phyloP scores from a whole-genome alignment of 345 rosid genomes.

The Kandelia obovata region DNA sequence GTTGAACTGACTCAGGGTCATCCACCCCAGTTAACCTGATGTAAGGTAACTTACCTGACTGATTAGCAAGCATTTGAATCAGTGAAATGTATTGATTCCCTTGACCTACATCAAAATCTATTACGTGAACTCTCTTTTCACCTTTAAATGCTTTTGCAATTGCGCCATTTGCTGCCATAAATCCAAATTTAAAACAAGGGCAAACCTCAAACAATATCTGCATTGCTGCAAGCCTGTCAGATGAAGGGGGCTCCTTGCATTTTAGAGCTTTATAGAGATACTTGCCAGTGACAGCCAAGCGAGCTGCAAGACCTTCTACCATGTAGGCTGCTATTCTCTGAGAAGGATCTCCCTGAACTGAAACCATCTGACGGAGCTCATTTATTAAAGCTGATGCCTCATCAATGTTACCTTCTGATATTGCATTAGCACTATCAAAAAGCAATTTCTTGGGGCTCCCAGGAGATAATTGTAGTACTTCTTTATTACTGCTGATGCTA shows the following conservation, averaged over 20 bases:
- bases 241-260: slow-evolving; percentile 97
- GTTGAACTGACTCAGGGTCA: slow-evolving; percentile 96
- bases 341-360: slow-evolving; percentile 92
- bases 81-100: slow-evolving; percentile 90
- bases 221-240: slow-evolving; percentile 96
- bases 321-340: slow-evolving; percentile 95
- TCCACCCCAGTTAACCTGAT: slow-evolving; percentile 87
- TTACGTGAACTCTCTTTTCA: slow-evolving; percentile 70
- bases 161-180: slow-evolving; percentile 85
- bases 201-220: slow-evolving; percentile 95
- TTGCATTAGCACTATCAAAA: slow-evolving; percentile 63
- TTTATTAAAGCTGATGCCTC: slow-evolving; percentile 64
- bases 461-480: slow-evolving; percentile 49
- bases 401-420: slow-evolving; percentile 61
- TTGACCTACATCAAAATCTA: slow-evolving; percentile 93
- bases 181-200: slow-evolving; percentile 95
- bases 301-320: slow-evolving; percentile 97
- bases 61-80: slow-evolving; percentile 60
- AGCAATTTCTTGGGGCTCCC: slow-evolving; percentile 66
- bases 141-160: slow-evolving; percentile 71
- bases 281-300: slow-evolving; percentile 87
- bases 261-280: slow-evolving; percentile 76
- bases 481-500: slow-evolving; percentile 54
- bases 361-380: slow-evolving; percentile 71
- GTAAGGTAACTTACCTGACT: slow-evolving; percentile 45